Evolutionary conservation across 23 red algal genomes (phyloP), one percentile per base, ranked within the genome.

Genomic region (Pyropia haitanensis): DNA sequence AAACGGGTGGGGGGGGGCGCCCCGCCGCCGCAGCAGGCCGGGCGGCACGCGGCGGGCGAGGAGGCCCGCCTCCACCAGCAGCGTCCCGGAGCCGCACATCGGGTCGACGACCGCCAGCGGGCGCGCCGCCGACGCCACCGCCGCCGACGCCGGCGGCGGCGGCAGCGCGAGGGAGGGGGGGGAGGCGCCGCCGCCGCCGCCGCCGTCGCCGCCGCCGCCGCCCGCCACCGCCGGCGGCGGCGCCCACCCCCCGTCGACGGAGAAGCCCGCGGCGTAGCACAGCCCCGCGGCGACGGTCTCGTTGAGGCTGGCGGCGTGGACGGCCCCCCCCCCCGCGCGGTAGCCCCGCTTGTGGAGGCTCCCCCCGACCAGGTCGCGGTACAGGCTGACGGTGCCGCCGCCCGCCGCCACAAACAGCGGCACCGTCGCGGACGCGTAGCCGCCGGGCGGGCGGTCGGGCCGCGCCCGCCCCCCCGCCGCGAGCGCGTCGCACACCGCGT

Each of bases 301-400:
- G 53, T 84, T 84, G 25, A 84, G 60, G 5, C 18, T 21, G 14
- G 54, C 17, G 5, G 9, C 2, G 55, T 84, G 79, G 16, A 81
- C 23, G 16, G 30, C 58, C 7, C 18, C 18, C 39, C 48, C 69
- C 7, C 32, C 32, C 27, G 30, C 26, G 18, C 68, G 33, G 54
- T 76, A 84, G 2, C 79, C 79, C 3, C 79, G 69, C 61, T 84
- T 84, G 60, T 84, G 79, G 19, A 84, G 52, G 20, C 68, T 76
- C 19, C n/a, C 18, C n/a, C 79, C 79, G 29, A 56, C 79, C 68
- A 84, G 20, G 55, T 84, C 79, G 10, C 69, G 69, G 71, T 84
- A 84, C 14, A 84, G 18, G 3, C 18, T 31, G 5, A 63, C 34
- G 14, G 28, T 24, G 29, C 17, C 27, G 26, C 31, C 27, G 46